Percentiles rank a stretch among this genome's conserved stretches.
Conservation (phyloP, 2,329 filamentous ascomycete species). For the Diaporthe vaccinii region DNA sequence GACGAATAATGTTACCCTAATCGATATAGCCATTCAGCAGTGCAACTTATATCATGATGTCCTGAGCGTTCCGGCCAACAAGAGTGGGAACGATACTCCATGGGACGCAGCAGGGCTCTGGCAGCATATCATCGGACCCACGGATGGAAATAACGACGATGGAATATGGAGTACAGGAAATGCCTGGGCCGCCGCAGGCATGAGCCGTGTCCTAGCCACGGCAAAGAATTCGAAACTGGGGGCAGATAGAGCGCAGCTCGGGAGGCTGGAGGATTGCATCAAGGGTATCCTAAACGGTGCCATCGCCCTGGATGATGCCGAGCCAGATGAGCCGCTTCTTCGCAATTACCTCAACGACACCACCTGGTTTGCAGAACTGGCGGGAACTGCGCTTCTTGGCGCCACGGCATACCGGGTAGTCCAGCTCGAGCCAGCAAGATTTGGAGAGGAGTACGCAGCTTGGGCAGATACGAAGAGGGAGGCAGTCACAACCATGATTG, state of each 20-base stretch:
- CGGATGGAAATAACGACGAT: neutral
- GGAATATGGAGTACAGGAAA: conserved; percentile 1
- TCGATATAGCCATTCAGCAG: neutral
- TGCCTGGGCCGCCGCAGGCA: neutral
- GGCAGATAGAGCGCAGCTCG: neutral
- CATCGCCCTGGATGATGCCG: neutral
- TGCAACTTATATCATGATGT: neutral
- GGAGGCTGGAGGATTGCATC: neutral
- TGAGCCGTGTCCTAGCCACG: conserved; percentile 2
- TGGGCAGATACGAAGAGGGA: neutral
- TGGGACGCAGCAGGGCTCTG: neutral
- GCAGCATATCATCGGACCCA: neutral
- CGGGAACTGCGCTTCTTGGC: neutral
- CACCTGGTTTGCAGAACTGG: neutral
- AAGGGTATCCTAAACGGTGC: neutral
- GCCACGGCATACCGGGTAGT: neutral
- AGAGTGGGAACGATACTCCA: neutral
- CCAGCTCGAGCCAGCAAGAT: neutral
- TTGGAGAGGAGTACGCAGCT: neutral
- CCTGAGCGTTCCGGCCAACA: neutral
- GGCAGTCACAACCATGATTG: neutral
- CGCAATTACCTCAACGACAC: conserved; percentile 17
- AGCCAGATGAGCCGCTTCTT: neutral
- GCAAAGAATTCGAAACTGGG: neutral
- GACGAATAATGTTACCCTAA: neutral